Conservation (phyloP, 129 eudicot genomes). For the Calendula officinalis region DNA sequence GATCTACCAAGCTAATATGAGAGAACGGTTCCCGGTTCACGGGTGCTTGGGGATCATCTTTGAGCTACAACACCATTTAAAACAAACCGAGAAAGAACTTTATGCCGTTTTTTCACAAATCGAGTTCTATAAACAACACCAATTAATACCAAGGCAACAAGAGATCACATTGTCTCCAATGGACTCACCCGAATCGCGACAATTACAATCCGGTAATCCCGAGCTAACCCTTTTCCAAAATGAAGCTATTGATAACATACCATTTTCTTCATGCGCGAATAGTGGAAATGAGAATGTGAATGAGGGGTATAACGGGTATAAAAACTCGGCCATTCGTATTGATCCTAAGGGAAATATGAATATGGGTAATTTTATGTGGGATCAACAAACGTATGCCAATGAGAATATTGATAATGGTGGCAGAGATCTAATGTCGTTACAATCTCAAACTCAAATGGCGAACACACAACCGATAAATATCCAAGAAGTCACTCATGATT, state of each 20-base stretch:
- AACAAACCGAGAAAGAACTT: conserved; percentile 49
- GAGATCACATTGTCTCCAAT: conserved; percentile 33
- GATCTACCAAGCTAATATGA: conserved; percentile 57
- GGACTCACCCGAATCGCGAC: conserved; percentile 42
- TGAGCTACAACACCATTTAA: conserved; percentile 42
- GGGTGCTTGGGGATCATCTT: conserved; percentile 60
- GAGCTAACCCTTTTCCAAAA: conserved; percentile 35
- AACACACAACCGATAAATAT: conserved; percentile 26
- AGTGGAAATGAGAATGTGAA: conserved; percentile 25
- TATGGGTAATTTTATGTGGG: conserved; percentile 48
- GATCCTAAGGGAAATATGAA: conserved; percentile 48
- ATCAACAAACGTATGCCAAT: conserved; percentile 39
- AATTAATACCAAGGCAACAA: conserved; percentile 40
- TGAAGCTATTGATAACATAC: conserved; percentile 9
- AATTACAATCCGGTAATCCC: conserved; percentile 37
- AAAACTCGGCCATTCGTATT: conserved; percentile 17
- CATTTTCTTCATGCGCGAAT: conserved; percentile 24
- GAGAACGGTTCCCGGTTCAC: conserved; percentile 60
- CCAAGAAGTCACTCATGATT: conserved; percentile 50
- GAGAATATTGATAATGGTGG: conserved; percentile 19
- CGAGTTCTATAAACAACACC: conserved; percentile 37
- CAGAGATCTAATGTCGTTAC: conserved; percentile 28
- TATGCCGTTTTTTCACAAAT: conserved; percentile 51
- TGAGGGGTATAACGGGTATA: conserved; percentile 2
- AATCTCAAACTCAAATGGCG: conserved; percentile 45